Evolutionary conservation across 2,329 filamentous ascomycete species (phyloP).

Genomic region (Sphaerulina populicola): DNA sequence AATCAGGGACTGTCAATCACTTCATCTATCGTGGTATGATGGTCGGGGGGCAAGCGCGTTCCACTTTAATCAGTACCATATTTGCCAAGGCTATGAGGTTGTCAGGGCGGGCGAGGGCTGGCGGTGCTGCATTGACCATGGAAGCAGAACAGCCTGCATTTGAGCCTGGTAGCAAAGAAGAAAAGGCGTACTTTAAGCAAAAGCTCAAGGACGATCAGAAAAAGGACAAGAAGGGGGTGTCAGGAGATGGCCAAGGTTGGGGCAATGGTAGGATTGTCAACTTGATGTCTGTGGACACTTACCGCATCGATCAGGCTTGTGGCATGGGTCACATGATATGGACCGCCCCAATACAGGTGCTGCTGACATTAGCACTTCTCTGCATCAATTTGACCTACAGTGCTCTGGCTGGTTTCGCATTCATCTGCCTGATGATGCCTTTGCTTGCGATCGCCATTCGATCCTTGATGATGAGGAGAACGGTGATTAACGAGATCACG

Average conservation of each 20-base stretch:
- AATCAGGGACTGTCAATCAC: conserved; percentile 76
- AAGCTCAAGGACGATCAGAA: conserved; percentile 35
- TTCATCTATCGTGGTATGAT: conserved; percentile 92
- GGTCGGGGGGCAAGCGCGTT: conserved; percentile 74
- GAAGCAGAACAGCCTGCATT: conserved; percentile 35
- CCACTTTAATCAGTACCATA: conserved; percentile 73
- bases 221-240: conserved; percentile 41
- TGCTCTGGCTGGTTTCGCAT: conserved; percentile 75
- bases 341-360: conserved; percentile 70
- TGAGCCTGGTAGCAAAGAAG: conserved; percentile 42
- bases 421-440: conserved; percentile 71
- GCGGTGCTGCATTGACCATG: conserved; percentile 48
- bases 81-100: conserved; percentile 90
- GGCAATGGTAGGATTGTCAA: conserved; percentile 86
- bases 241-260: conserved; percentile 73
- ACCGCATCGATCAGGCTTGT: conserved; percentile 79
- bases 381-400: conserved; percentile 84
- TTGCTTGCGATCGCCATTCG: conserved; percentile 69
- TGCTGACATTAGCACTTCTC: conserved; percentile 72
- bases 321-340: conserved; percentile 87
- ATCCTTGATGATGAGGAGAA: conserved; percentile 64
- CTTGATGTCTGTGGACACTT: conserved; percentile 90
- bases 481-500: conserved; percentile 82
- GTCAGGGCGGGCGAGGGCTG: conserved; percentile 79
- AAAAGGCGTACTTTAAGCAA: conserved; percentile 46